Percentiles rank a stretch among this genome's conserved stretches.
Evolutionary conservation across 1,139 yeast species (phyloP).

Genomic region (Saccharomyces hybrid): DNA sequence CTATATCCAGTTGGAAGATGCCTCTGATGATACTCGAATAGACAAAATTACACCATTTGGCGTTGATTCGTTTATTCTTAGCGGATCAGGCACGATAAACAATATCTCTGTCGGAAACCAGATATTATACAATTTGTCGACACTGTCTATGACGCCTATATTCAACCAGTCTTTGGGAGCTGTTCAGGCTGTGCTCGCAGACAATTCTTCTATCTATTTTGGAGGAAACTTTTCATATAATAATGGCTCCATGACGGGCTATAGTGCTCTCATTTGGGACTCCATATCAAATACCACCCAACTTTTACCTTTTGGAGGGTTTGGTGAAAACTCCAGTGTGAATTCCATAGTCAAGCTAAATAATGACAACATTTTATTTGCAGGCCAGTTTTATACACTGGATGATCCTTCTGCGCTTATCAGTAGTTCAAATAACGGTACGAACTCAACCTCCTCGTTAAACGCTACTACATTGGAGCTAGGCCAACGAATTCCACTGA

Average conservation of each 20-base stretch:
- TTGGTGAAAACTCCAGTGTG: slow-evolving; percentile 51
- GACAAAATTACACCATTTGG: slow-evolving; percentile 27
- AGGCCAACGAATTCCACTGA: slow-evolving; percentile 62
- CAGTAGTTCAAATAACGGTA: slow-evolving; percentile 26
- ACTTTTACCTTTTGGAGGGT: slow-evolving; percentile 69
- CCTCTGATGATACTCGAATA: slow-evolving; percentile 22
- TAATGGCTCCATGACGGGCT: slow-evolving; percentile 31
- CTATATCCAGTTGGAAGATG: slow-evolving; percentile 19
- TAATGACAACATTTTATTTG: slow-evolving; percentile 55
- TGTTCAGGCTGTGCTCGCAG: slow-evolving; percentile 49
- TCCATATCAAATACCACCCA: slow-evolving; percentile 36
- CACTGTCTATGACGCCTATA: slow-evolving; percentile 38
- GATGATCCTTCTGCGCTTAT: slow-evolving; percentile 44
- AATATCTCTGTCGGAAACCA: slow-evolving; percentile 41
- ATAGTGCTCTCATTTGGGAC: slow-evolving; percentile 65
- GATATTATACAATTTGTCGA: slow-evolving; percentile 45
- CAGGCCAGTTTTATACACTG: slow-evolving; percentile 63
- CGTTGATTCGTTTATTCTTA: slow-evolving; percentile 35
- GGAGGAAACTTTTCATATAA: slow-evolving; percentile 70
- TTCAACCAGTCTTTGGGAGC: slow-evolving; percentile 32
- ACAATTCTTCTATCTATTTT: slow-evolving; percentile 49
- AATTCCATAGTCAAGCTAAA: slow-evolving; percentile 55
- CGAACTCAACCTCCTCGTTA: slow-evolving; percentile 28
- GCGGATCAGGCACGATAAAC: slow-evolving; percentile 37
- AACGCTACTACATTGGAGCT: slow-evolving; percentile 37